A percentile compares a stretch with the other conserved stretches of the same genome.
Evolutionary conservation across 768 basidiomycete species (phyloP).

Genomic region (Panaeolus papilionaceus): DNA sequence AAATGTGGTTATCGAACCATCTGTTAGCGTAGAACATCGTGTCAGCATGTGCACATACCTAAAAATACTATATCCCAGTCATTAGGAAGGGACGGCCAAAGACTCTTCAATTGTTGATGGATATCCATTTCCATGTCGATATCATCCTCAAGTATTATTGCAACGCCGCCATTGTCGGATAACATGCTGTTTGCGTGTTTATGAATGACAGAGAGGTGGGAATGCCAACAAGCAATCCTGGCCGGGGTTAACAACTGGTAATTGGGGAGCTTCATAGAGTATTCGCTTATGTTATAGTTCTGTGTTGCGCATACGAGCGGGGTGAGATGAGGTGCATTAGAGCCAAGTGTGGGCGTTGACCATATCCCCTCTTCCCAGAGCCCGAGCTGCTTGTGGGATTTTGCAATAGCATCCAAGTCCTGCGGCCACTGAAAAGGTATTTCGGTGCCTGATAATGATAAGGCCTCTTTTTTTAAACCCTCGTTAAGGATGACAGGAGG

Average conservation of each 20-base stretch:
- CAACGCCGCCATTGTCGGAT: constrained; percentile 38
- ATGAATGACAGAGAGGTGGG: constrained; percentile 62
- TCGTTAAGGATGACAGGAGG: constrained; percentile 20
- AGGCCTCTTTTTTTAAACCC: not conserved
- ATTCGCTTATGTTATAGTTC: constrained; percentile 44
- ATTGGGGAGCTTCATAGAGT: constrained; percentile 43
- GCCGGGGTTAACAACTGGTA: constrained; percentile 61
- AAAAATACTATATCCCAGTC: constrained; percentile 80
- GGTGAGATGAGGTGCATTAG: constrained; percentile 15
- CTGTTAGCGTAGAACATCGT: not conserved
- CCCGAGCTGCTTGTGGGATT: not conserved
- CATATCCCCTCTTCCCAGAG: not conserved
- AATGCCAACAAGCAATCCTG: constrained; percentile 76
- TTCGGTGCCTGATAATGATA: not conserved
- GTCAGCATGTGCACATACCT: constrained; percentile 45
- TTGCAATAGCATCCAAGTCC: not conserved
- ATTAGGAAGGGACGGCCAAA: constrained; percentile 61
- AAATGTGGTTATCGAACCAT: constrained; percentile 16
- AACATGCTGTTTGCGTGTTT: constrained; percentile 40
- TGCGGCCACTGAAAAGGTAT: not conserved
- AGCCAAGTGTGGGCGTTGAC: constrained; percentile 34
- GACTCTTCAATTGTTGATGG: constrained; percentile 37
- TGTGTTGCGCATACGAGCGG: constrained; percentile 51
- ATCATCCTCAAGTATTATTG: constrained; percentile 78
- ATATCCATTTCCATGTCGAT: constrained; percentile 79